phyloP scores from a whole-genome alignment of 441 rosid genomes.

The Corymbia citriodora region DNA sequence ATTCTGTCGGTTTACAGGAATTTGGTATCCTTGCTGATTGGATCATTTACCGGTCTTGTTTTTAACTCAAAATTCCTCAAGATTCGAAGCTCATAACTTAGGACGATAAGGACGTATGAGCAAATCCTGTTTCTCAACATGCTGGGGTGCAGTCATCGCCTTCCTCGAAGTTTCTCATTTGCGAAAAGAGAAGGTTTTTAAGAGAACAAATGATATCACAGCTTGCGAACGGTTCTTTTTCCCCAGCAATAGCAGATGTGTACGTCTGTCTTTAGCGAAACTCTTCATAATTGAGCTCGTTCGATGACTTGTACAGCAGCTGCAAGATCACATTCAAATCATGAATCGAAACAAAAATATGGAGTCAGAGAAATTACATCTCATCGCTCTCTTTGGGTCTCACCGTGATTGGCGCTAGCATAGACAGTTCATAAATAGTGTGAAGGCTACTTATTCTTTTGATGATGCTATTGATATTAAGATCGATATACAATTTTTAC shows the following conservation, averaged over 20 bases:
- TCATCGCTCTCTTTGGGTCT: background rate
- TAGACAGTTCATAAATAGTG: background rate
- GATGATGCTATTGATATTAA: background rate
- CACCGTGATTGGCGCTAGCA: background rate
- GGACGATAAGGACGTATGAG: background rate
- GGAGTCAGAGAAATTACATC: background rate
- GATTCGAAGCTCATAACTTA: background rate
- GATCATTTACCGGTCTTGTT: background rate
- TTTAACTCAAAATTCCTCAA: background rate
- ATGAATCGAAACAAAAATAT: background rate
- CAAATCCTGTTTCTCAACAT: background rate
- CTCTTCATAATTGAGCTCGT: background rate
- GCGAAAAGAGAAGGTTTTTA: background rate
- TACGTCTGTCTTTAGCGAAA: background rate
- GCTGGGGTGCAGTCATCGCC: background rate
- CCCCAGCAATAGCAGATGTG: background rate
- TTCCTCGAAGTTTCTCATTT: background rate
- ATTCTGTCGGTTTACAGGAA: background rate
- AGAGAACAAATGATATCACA: background rate
- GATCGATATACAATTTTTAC: background rate
- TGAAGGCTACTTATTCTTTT: background rate
- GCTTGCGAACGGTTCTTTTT: background rate
- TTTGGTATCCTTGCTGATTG: background rate
- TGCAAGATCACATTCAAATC: background rate
- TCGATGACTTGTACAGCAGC: background rate